Conservation (phyloP, 257 asterid species). For the Scutellaria minor region DNA sequence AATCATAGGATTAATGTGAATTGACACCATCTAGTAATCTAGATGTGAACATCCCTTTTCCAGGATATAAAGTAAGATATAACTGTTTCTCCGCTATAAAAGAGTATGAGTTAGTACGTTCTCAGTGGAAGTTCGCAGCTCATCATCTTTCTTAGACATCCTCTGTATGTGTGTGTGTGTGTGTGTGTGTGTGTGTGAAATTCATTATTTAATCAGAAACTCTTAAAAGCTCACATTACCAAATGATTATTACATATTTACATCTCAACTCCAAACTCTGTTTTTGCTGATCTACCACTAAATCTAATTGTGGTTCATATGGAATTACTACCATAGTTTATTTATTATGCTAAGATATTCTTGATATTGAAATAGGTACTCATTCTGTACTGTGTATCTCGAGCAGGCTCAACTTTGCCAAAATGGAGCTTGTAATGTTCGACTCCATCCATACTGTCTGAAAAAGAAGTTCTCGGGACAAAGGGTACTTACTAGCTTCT, state of each 20-base stretch:
- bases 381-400: constrained; percentile 14
- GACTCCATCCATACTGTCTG: constrained; percentile 75
- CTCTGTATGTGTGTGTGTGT: too few relatives aligned
- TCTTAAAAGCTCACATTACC: neutral
- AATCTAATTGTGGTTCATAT: neutral
- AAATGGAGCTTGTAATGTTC: constrained; percentile 69
- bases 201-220: too few relatives aligned
- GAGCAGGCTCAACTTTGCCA: constrained; percentile 73
- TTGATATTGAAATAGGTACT: constrained; percentile 24
- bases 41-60: neutral
- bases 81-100: neutral
- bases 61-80: neutral
- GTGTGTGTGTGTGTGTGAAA: too few relatives aligned
- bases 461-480: constrained; percentile 66
- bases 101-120: too few relatives aligned
- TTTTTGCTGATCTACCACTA: neutral
- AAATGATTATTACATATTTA: neutral
- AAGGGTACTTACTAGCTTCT: constrained; percentile 49
- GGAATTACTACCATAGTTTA: neutral
- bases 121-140: neutral
- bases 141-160: neutral
- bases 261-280: neutral
- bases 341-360: neutral
- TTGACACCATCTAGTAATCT: neutral
- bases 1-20: constrained; percentile 6